Percentiles rank a stretch among this genome's conserved stretches.
Conservation (phyloP, 768 basidiomycete species). For the Podaxis rugospora region DNA sequence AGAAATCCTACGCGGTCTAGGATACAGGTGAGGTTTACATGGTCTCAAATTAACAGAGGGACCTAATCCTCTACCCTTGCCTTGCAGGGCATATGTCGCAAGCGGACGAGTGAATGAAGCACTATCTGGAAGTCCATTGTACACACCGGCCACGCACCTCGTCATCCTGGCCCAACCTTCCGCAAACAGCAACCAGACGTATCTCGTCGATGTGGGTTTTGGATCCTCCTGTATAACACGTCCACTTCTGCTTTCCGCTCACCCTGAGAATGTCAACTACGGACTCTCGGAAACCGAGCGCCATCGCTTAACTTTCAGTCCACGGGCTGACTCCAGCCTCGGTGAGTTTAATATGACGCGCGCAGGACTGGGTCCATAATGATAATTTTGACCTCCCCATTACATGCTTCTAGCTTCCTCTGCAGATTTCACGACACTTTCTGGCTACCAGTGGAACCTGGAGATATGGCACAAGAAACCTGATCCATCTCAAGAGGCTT, state of each 20-base stretch:
- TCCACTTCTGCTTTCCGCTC: conserved; percentile 24
- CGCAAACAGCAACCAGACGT: conserved; percentile 22
- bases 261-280: background rate
- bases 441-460: conserved; percentile 10
- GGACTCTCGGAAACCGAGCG: conserved; percentile 4
- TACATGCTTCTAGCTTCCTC: background rate
- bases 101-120: conserved; percentile 23
- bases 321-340: background rate
- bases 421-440: background rate
- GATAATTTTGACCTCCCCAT: background rate
- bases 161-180: conserved; percentile 28
- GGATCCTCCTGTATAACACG: conserved; percentile 20
- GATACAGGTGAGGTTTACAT: conserved; percentile 20
- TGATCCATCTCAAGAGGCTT: conserved; percentile 9
- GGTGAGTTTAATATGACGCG: background rate
- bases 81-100: conserved; percentile 22
- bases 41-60: background rate
- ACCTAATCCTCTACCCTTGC: background rate
- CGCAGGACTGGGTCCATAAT: too few relatives aligned
- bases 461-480: conserved; percentile 15
- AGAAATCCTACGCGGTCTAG: conserved; percentile 24
- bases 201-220: conserved; percentile 28
- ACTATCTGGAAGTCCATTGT: conserved; percentile 8
- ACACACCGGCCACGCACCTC: conserved; percentile 19
- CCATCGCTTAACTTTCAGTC: background rate